phyloP scores from a whole-genome alignment of 2,329 filamentous ascomycete species.

The Cladosporium colombiae region DNA sequence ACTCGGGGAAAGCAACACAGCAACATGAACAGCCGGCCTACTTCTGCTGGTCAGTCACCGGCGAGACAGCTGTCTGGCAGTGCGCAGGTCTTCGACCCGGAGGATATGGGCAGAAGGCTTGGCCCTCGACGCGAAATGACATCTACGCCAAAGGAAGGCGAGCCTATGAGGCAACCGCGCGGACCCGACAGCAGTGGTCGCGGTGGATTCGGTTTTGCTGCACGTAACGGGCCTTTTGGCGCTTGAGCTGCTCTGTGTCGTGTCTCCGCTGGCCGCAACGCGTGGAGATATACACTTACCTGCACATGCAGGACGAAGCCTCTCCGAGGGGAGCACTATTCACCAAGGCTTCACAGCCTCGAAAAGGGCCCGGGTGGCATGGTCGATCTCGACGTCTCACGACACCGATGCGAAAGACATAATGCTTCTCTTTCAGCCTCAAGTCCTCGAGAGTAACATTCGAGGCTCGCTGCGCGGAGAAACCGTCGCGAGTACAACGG shows the following conservation, averaged over 20 bases:
- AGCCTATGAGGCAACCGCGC: constrained; percentile 70
- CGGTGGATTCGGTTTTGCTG: constrained; percentile 63
- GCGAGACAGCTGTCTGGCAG: constrained; percentile 34
- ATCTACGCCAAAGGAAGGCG: constrained; percentile 60
- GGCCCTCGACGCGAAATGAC: constrained; percentile 54
- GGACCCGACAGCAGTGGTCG: constrained; percentile 77
- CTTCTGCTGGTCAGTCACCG: constrained; percentile 39
- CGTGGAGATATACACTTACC: neutral
- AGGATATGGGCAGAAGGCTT: constrained; percentile 54
- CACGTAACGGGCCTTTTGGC: constrained; percentile 6
- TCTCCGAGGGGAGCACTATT: too few relatives aligned
- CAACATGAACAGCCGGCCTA: constrained; percentile 39
- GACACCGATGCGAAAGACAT: neutral
- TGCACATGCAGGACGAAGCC: neutral
- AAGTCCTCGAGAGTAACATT: neutral
- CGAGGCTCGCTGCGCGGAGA: neutral
- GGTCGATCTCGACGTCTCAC: neutral
- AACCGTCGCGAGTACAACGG: neutral
- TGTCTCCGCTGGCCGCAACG: neutral
- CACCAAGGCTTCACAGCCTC: too few relatives aligned
- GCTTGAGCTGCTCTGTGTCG: constrained; percentile 6
- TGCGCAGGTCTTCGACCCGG: constrained; percentile 74
- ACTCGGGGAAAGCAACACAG: constrained; percentile 34
- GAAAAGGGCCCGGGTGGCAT: too few relatives aligned
- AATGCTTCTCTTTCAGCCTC: neutral